Evolutionary conservation across 2,329 filamentous ascomycete species (phyloP), one percentile per base, ranked within the genome.

Genomic region (Pezicula carpinea): DNA sequence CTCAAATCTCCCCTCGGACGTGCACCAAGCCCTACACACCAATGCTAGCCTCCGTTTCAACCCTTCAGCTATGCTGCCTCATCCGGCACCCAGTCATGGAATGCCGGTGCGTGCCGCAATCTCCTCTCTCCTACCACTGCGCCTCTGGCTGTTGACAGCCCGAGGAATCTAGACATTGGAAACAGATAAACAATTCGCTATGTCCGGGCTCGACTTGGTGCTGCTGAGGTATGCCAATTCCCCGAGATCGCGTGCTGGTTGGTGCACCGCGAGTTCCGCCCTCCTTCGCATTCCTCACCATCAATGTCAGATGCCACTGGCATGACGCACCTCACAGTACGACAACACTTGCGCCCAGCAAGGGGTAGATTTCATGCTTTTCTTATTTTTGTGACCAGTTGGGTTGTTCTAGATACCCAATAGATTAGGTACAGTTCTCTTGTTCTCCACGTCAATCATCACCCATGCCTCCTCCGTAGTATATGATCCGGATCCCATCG

Each of bases 171-270:
- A 31, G 15, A 33, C 29, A 36, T 15, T 34, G 8, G 29, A 14
- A 34, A 34, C 15, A 33, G 18, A 22, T 8, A 17, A 21, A 6
- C 26, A 33, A 19, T 26, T 26, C 26, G 29, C 19, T 10, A n/a
- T n/a, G n/a, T n/a, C n/a, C n/a, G n/a, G n/a, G n/a, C n/a, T n/a
- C n/a, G n/a, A n/a, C n/a, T n/a, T n/a, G n/a, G n/a, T n/a, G n/a
- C n/a, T 19, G 45, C 34, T 36, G 36, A 35, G 36, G 38, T 35
- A 35, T 48, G 36, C 31, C 29, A 39, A n/a, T 31, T 32, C 18
- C n/a, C 44, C 26, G 23, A 39, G 31, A 29, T 21, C 29, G 21
- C 23, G 14, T 36, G 26, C n/a, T 15, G 33, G 15, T 46, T 36
- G 29, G 35, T 8, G 19, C 14, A 22, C 31, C 23, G 29, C 10